Evolutionary conservation across 2,329 filamentous ascomycete species (phyloP).

Genomic region (Venturia aucupariae): DNA sequence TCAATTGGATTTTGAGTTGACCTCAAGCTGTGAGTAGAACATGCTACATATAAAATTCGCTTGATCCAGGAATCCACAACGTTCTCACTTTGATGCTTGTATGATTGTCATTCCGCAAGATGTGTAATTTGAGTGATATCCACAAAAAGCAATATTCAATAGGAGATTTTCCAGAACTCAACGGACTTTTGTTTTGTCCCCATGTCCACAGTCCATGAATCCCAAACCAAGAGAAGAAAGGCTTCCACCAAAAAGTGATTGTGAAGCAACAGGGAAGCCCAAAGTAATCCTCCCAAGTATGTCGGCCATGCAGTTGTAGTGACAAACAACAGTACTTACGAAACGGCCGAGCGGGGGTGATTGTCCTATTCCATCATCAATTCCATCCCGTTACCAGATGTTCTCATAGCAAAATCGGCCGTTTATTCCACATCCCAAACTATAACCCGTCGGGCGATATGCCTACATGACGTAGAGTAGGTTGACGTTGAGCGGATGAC

Average conservation of each 20-base stretch:
- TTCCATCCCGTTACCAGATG: neutral
- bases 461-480: slow-evolving; percentile 14
- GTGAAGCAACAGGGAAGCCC: neutral
- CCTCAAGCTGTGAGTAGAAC: neutral
- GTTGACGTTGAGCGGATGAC: slow-evolving; percentile 60
- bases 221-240: slow-evolving; percentile 4
- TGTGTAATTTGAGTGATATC: neutral
- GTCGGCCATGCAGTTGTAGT: neutral
- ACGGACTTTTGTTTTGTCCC: neutral
- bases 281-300: neutral
- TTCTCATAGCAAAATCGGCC: neutral
- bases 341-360: neutral
- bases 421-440: neutral
- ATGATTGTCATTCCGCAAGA: neutral
- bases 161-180: neutral
- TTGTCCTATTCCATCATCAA: neutral
- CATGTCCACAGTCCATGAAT: neutral
- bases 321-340: neutral
- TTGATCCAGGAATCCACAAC: neutral
- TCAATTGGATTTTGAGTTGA: neutral
- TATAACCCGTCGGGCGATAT: neutral
- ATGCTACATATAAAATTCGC: no score
- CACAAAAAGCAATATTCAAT: neutral
- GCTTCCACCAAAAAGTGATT: neutral
- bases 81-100: neutral